phyloP scores from a whole-genome alignment of 2,329 filamentous ascomycete species.

The Fonsecaea pugnacius region DNA sequence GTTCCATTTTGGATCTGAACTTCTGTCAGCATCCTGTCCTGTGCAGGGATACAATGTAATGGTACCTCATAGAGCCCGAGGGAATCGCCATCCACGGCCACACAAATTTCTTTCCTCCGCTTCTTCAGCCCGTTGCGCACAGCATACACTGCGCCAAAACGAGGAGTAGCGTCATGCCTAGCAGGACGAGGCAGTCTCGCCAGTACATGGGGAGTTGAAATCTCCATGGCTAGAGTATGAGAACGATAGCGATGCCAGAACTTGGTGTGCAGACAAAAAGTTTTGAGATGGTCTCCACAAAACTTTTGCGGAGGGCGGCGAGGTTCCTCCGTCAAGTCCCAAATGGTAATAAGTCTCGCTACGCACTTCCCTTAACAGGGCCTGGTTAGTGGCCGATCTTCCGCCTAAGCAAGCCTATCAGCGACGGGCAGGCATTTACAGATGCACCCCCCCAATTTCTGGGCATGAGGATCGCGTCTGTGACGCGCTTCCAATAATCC shows the following conservation, averaged over 20 bases:
- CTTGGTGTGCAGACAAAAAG: conserved; percentile 8
- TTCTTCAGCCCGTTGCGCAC: conserved; percentile 61
- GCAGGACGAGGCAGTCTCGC: conserved; percentile 53
- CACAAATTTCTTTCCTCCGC: conserved; percentile 65
- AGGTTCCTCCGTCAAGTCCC: not conserved
- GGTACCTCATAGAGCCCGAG: conserved; percentile 66
- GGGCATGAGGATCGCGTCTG: conserved; percentile 23
- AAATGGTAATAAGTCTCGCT: not conserved
- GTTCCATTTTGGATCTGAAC: conserved; percentile 63
- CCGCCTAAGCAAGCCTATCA: conserved; percentile 17
- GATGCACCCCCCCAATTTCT: conserved; percentile 6
- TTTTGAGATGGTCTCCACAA: not conserved
- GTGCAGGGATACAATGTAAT: not conserved
- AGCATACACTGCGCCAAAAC: conserved; percentile 56
- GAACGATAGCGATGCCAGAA: not conserved
- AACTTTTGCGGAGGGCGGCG: conserved; percentile 1
- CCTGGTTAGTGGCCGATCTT: conserved; percentile 30
- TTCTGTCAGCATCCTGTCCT: not conserved
- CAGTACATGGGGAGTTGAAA: conserved; percentile 50
- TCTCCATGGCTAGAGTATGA: conserved; percentile 44
- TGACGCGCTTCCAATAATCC: conserved; percentile 10
- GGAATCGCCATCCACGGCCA: conserved; percentile 64
- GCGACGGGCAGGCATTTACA: not conserved
- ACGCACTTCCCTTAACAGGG: conserved; percentile 5
- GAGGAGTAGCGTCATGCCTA: conserved; percentile 47